These are phyloP conservation scores for Fragilariopsis cylindrus DNA, from an alignment of 108 stramenopile species.

Conservation along the genomic window DNA sequence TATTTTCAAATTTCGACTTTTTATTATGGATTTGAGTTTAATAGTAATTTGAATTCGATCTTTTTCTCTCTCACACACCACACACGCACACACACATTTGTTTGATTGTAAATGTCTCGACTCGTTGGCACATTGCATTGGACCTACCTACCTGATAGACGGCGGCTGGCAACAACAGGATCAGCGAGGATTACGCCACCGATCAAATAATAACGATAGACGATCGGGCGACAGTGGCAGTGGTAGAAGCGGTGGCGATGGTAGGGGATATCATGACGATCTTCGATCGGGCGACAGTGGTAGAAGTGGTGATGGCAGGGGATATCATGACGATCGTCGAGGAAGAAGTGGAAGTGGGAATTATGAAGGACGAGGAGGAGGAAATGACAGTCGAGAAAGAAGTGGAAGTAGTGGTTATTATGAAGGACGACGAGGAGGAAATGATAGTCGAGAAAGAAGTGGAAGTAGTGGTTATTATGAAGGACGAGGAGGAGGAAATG, in stretches of 20 bases:
- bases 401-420: constrained; percentile 22
- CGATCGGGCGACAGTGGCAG: neutral
- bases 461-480: constrained; percentile 6
- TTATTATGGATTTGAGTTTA: no score
- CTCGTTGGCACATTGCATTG: no score
- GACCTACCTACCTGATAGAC: constrained; percentile 1
- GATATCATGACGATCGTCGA: neutral
- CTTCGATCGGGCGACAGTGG: constrained; percentile 2
- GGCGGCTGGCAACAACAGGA: neutral
- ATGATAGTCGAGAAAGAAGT: constrained; percentile 9
- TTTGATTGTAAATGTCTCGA: no score
- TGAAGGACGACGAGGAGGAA: constrained; percentile 12
- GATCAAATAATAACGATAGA: neutral
- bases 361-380: constrained; percentile 9
- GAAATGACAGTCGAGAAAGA: constrained; percentile 14
- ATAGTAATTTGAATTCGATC: neutral
- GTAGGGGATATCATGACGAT: neutral
- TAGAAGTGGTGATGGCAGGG: neutral
- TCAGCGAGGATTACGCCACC: neutral
- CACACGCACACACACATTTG: no score
- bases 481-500: constrained; percentile 12
- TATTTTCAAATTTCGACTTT: no score
- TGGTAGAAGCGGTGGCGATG: neutral
- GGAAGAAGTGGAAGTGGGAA: neutral
- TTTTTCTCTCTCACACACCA: neutral